Base-by-base conservation (phyloP, 805 yeast genomes). In the Candida koratica region DNA sequence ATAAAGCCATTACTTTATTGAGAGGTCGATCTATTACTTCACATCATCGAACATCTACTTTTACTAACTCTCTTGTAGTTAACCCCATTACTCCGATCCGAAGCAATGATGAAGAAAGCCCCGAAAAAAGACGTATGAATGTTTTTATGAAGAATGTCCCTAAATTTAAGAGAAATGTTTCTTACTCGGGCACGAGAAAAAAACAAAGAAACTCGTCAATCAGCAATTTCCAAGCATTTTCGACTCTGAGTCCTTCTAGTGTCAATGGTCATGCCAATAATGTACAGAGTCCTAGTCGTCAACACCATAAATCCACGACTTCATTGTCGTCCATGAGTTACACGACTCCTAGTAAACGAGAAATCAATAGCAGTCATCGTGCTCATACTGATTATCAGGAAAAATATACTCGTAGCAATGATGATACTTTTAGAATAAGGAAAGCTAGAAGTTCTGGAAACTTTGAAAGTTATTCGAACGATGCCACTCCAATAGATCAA, bases 1-100 rank as follows among this genome's bases (percentile, higher is more conserved):
- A 90, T 56, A 73, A 72, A 40, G 83, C 93, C 6, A 87, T 93
- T 6, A 69, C 80, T n/a, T 52, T 59, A 6, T 56, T 88, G 37
- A 69, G 87, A 44, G 79, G 84, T 5, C 66, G 82, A 43, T 62
- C 81, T 17, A 73, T 82, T 10, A 48, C 67, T 0, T 53, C 61
- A 1, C 28, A n/a, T 17, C 16, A 15, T 17, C 18, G 19, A 17
- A 27, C 31, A 4, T 34, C 44, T 3, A 28, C 44, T 2, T 12
- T 47, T 52, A 31, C 25, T 8, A 44, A 34, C 17, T 37, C 45
- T 4, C 22, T 41, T 22, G 41, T 34, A 4, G 37, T 41, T 2
- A 38, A 38, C 24, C 38, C 45, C 3, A 38, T 41, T 33, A 37
- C 34, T 11, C 32, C 27, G 6, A 8, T 12, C 11, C 27, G 25